Evolutionary conservation across 129 eudicot genomes (phyloP), one percentile per base, ranked within the genome.

Genomic region (Pseudognaphalium luteoalbum): DNA sequence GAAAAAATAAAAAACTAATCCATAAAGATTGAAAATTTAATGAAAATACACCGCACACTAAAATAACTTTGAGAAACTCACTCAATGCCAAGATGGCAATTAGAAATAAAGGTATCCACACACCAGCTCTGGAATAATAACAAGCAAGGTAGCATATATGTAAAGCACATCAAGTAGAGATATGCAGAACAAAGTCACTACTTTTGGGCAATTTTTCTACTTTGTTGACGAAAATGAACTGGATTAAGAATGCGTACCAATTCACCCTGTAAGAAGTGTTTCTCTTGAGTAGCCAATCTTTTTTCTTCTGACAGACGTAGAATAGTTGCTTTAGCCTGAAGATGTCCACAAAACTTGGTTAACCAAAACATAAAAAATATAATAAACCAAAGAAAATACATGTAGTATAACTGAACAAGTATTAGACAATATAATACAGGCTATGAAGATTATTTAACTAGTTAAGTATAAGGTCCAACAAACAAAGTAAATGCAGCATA

Each of bases 271-370:
- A 80, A 41, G 19, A 68, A 57, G 80, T 80, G 80, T 37, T 68
- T 80, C 75, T 74, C 84, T 32, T 80, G 80, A 74, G 71, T 68
- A 74, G 65, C 75, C 30, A 33, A 80, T 75, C 84, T 58, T 80
- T 74, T 80, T 44, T 74, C 84, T 80, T 80, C 84, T 68, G 84
- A 52, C 59, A 80, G 63, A 67, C 68, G 76, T 80, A 80, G 33
- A 68, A 80, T 80, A 29, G 80, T 68, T 74, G 84, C 71, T 80
- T 74, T 80, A 39, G 84, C 84, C 84, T 80, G 71, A 74, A 9
- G n/a, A 73, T 66, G 16, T 30, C 52, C 75, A 80, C 54, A 80
- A 59, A 32, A 80, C n/a, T 73, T 66, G 52, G 63, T 80, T 73
- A 75, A 50, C 44, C 51, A 44, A 64, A 75, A 52, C 65, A 71